Percentiles rank a stretch among this genome's conserved stretches.
Evolutionary conservation across 2,329 filamentous ascomycete species (phyloP).

Genomic region (Sarocladium brachiariae): DNA sequence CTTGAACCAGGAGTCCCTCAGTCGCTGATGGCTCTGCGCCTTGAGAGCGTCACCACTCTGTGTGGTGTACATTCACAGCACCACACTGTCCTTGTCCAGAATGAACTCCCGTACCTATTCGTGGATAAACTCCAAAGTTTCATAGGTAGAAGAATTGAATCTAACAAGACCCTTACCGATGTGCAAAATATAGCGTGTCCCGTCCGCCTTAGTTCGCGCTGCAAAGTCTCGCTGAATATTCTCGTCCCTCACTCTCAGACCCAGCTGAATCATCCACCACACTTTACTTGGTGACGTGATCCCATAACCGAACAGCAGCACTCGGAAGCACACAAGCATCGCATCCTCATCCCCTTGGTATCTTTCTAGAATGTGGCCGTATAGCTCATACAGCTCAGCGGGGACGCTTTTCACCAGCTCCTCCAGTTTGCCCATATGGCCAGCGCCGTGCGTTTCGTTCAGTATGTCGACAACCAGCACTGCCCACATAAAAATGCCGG

Average conservation of each 20-base stretch:
- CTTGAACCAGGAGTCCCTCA: slow-evolving; percentile 34
- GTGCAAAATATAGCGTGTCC: not conserved
- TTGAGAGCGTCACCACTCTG: slow-evolving; percentile 17
- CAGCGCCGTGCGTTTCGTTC: slow-evolving; percentile 25
- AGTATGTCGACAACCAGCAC: slow-evolving; percentile 33
- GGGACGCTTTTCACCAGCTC: slow-evolving; percentile 9
- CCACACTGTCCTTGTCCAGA: slow-evolving; percentile 29
- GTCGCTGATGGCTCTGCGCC: slow-evolving; percentile 31
- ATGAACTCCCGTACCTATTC: slow-evolving; percentile 40
- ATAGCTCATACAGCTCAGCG: too few species aligned
- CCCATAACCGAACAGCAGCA: not conserved
- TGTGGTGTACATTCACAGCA: slow-evolving; percentile 10
- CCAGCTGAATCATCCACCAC: slow-evolving; percentile 1
- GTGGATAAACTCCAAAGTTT: slow-evolving; percentile 41
- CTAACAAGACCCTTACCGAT: not conserved
- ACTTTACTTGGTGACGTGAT: slow-evolving; percentile 11
- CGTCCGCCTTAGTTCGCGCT: not conserved
- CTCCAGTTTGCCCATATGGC: slow-evolving; percentile 13
- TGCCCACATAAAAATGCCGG: slow-evolving; percentile 27
- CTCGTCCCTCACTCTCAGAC: not conserved
- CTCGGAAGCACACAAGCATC: not conserved
- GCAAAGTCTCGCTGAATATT: not conserved
- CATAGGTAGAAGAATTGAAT: not conserved
- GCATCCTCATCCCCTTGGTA: not conserved
- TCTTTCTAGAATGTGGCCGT: too few species aligned